Evolutionary conservation across 768 basidiomycete genomes (phyloP).

Genomic region (Gymnopilus dilepis): DNA sequence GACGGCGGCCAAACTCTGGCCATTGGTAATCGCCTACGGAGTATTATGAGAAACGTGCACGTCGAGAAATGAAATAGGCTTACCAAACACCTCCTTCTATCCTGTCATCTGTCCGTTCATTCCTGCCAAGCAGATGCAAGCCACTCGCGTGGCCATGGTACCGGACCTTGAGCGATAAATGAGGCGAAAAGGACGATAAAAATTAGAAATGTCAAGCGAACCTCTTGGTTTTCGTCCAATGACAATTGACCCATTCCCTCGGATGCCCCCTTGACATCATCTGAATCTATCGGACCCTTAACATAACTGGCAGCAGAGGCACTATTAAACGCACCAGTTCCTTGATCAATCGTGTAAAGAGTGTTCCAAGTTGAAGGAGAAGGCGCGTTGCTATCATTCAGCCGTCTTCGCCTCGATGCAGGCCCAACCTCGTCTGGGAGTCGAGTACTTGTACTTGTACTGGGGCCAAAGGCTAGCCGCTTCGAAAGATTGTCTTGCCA

Average conservation of each 20-base stretch:
- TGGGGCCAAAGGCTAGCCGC: slow-evolving; percentile 46
- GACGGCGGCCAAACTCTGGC: slow-evolving; percentile 75
- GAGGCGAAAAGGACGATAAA: background rate
- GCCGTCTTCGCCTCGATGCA: slow-evolving; percentile 51
- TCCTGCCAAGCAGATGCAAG: slow-evolving; percentile 72
- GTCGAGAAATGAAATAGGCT: slow-evolving; percentile 25
- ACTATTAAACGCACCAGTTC: slow-evolving; percentile 25
- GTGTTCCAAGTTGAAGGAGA: slow-evolving; percentile 55
- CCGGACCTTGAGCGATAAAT: slow-evolving; percentile 59
- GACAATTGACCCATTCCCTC: slow-evolving; percentile 75
- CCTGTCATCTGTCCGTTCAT: slow-evolving; percentile 68
- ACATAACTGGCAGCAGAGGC: background rate
- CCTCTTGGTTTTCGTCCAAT: slow-evolving; percentile 78
- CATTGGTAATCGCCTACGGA: slow-evolving; percentile 70
- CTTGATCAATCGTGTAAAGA: slow-evolving; percentile 62
- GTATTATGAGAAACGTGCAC: slow-evolving; percentile 17
- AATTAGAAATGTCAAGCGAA: slow-evolving; percentile 28
- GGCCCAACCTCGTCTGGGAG: slow-evolving; percentile 39
- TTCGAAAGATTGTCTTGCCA: slow-evolving; percentile 79
- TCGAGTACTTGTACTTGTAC: slow-evolving; percentile 25
- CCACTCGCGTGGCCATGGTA: slow-evolving; percentile 84
- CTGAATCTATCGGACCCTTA: slow-evolving; percentile 35
- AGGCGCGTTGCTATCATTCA: slow-evolving; percentile 39
- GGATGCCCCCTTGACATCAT: slow-evolving; percentile 49
- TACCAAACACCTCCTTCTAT: slow-evolving; percentile 74